Base-by-base conservation (phyloP, 2,329 filamentous ascomycete genomes). In the Venturia oleaginea region DNA sequence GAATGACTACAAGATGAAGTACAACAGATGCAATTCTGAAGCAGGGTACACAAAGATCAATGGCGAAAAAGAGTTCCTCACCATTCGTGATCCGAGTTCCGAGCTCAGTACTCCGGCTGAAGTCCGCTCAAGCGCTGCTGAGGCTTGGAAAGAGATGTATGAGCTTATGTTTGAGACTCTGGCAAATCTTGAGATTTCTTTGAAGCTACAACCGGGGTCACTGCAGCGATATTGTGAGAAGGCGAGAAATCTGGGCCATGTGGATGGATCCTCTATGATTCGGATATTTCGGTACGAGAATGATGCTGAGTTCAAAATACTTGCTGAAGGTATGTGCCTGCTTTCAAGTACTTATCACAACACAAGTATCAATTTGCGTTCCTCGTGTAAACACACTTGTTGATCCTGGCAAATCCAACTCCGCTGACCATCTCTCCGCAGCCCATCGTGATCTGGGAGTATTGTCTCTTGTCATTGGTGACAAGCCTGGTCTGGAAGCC, bases 21-120 rank as follows among this genome's bases (percentile, higher is more conserved):
- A 72, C 72, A 71, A 71, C 42, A 73, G 72, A 48, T 68, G 68
- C n/a, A 69, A 70, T 22, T 68, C 69, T 48, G 74, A 76, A 68
- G 74, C 75, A 68, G 74, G 74, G 40, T 76, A 72, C 72, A 69
- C 68, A 27, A 69, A 68, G 24, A 72, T 76, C 22, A 68, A 68
- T 0, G 73, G 74, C 8, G 74, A 76, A 63, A 76, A 76, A 63
- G 74, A 76, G 65, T 76, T 76, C 67, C 74, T 76, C 65, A 76
- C 74, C 0, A 61, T 76, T 2, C 69, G 74, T 4, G 73, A 71
- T 1, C 63, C 74, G 1, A 67, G 67, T 1, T 71, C 72, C 34
- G 74, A 72, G 27, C 54, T 43, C n/a, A 38, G 30, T 73, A 57
- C 51, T 15, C 51, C 51, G 4, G 30, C 74, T 11, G 71, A 73